Evolutionary conservation across 495 filamentous ascomycete genomes (phyloP).

Genomic region (Neurospora pannonica): DNA sequence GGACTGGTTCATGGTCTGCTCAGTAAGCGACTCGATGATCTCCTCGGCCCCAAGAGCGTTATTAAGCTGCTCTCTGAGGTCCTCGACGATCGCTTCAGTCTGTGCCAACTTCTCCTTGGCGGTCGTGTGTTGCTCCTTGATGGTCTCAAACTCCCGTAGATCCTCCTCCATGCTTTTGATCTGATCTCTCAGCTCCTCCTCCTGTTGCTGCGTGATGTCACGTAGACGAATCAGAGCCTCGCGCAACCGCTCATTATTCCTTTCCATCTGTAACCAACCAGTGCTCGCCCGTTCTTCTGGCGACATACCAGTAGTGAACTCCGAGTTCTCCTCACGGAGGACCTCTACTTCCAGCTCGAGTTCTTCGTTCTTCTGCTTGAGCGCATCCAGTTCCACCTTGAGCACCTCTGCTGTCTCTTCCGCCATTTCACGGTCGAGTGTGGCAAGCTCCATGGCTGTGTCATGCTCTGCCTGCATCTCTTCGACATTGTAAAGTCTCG

Average conservation of each 20-base stretch:
- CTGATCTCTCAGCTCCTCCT: conserved; percentile 66
- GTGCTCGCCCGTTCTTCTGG: conserved; percentile 79
- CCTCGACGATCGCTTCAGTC: conserved; percentile 69
- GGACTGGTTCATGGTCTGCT: conserved; percentile 69
- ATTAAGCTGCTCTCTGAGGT: conserved; percentile 85
- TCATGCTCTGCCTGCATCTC: conserved; percentile 74
- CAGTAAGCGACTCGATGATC: conserved; percentile 86
- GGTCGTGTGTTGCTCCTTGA: conserved; percentile 62
- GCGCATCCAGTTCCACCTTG: conserved; percentile 69
- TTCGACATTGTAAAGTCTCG: conserved; percentile 58
- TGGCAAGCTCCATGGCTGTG: conserved; percentile 73
- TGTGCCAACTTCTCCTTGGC: conserved; percentile 62
- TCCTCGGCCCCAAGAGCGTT: conserved; percentile 78
- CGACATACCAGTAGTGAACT: conserved; percentile 72
- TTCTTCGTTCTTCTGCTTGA: conserved; percentile 70
- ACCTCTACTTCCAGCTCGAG: conserved; percentile 81
- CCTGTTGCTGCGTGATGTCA: conserved; percentile 78
- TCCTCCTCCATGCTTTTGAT: conserved; percentile 75
- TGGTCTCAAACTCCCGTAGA: conserved; percentile 54
- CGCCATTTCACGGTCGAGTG: conserved; percentile 90
- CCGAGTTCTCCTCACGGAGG: conserved; percentile 75
- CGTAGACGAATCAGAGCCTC: conserved; percentile 76
- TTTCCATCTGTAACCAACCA: conserved; percentile 86
- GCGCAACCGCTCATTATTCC: conserved; percentile 76
- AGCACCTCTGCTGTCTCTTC: conserved; percentile 79